phyloP scores from a whole-genome alignment of 805 yeast genomes.

The Saccharomyces mikatae region DNA sequence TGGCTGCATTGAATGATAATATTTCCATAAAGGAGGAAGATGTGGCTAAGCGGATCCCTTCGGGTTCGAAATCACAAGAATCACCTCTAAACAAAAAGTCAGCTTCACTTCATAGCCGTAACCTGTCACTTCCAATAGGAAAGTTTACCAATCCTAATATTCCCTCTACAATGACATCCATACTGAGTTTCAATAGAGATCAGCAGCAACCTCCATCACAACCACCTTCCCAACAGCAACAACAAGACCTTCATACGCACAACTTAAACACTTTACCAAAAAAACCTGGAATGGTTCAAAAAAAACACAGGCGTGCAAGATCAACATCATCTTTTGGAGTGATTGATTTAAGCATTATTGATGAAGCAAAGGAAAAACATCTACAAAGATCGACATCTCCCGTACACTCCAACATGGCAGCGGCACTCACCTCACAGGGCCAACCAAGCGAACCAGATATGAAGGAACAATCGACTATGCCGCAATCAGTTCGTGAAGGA shows the following conservation, averaged over 20 bases:
- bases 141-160: constrained; percentile 9
- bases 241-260: not conserved
- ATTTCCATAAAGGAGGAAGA: constrained; percentile 24
- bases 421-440: not conserved
- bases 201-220: not conserved
- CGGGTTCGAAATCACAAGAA: not conserved
- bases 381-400: constrained; percentile 3
- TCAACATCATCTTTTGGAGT: constrained; percentile 26
- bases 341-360: constrained; percentile 24
- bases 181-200: constrained; percentile 1
- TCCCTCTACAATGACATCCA: constrained; percentile 5
- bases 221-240: not conserved
- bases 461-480: not conserved
- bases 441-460: not conserved
- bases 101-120: constrained; percentile 11
- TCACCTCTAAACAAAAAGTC: not conserved
- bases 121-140: constrained; percentile 18
- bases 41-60: not conserved
- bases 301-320: constrained; percentile 23
- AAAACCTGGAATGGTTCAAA: constrained; percentile 8
- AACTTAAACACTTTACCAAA: not conserved
- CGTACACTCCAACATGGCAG: not conserved
- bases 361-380: constrained; percentile 10
- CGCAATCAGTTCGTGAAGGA: not conserved
- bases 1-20: constrained; percentile 38